Conservation (phyloP, 2,329 filamentous ascomycete genomes). For the Alternaria conjuncta region DNA sequence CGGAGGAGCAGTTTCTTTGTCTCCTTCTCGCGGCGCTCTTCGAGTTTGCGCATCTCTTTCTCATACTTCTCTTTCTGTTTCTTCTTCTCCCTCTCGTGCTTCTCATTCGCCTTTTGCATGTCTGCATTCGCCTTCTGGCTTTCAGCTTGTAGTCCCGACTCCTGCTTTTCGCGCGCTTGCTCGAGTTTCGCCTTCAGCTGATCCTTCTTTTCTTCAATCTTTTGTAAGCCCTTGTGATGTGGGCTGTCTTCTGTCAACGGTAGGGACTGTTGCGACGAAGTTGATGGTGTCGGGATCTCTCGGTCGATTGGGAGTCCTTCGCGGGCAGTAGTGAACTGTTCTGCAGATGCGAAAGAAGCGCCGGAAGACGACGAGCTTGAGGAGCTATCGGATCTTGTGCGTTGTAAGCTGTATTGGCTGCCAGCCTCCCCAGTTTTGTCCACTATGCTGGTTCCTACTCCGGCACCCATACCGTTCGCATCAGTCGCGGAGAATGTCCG, state of each 20-base stretch:
- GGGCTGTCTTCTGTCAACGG: constrained; percentile 20
- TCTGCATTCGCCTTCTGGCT: constrained; percentile 56
- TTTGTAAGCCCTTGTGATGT: constrained; percentile 63
- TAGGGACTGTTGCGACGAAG: constrained; percentile 32
- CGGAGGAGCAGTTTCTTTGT: constrained; percentile 69
- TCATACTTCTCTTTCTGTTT: constrained; percentile 52
- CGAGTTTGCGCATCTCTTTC: constrained; percentile 64
- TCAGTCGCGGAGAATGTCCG: constrained; percentile 36
- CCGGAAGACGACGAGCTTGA: constrained; percentile 31
- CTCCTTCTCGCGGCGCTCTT: constrained; percentile 70
- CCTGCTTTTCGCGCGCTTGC: constrained; percentile 62
- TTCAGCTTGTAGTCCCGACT: constrained; percentile 29
- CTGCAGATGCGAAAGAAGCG: constrained; percentile 52
- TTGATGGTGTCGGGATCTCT: constrained; percentile 35
- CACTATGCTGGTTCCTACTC: constrained; percentile 47
- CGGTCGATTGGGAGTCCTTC: constrained; percentile 35
- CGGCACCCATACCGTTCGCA: constrained; percentile 45
- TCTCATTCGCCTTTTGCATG: constrained; percentile 66
- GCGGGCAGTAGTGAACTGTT: constrained; percentile 49
- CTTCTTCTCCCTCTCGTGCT: constrained; percentile 63
- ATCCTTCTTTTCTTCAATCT: constrained; percentile 64
- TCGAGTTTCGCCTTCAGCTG: constrained; percentile 68
- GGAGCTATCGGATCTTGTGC: constrained; percentile 36
- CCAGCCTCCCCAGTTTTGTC: constrained; percentile 28
- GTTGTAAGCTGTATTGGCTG: constrained; percentile 21